phyloP scores from a whole-genome alignment of 768 basidiomycete species.

The Rhodotorula paludigena region DNA sequence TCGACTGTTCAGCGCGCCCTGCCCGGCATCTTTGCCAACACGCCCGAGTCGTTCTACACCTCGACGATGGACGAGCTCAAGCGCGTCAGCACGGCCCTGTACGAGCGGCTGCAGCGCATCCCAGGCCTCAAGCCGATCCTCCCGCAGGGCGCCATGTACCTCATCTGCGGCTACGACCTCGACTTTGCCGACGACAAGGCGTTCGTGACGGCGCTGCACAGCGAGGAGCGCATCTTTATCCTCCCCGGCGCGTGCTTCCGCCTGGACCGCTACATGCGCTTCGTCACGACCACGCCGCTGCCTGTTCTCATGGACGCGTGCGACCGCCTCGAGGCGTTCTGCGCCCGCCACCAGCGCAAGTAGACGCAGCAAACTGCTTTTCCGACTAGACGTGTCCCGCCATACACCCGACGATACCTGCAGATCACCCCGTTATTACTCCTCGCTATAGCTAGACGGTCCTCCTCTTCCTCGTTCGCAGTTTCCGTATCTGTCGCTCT shows the following conservation, averaged over 20 bases:
- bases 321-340: conserved; percentile 38
- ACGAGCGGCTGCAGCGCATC: conserved; percentile 27
- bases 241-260: conserved; percentile 31
- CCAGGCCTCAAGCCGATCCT: conserved; percentile 21
- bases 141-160: conserved; percentile 36
- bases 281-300: conserved; percentile 38
- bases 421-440: no score
- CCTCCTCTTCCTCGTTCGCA: no score
- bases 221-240: conserved; percentile 37
- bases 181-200: conserved; percentile 30
- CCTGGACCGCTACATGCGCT: conserved; percentile 35
- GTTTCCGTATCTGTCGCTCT: no score
- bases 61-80: conserved; percentile 29
- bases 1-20: conserved; percentile 37
- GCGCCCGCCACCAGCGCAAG: conserved; percentile 32
- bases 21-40: conserved; percentile 37
- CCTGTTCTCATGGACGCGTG: conserved; percentile 27
- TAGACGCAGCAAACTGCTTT: no score
- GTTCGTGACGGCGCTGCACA: conserved; percentile 25
- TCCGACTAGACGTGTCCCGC: no score
- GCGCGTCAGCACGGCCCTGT: conserved; percentile 10
- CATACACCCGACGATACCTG: no score
- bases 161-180: conserved; percentile 21
- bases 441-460: no score
- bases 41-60: conserved; percentile 36